Evolutionary conservation across 768 basidiomycete species (phyloP), one percentile per base, ranked within the genome.

Genomic region (Termitomyces sp.): DNA sequence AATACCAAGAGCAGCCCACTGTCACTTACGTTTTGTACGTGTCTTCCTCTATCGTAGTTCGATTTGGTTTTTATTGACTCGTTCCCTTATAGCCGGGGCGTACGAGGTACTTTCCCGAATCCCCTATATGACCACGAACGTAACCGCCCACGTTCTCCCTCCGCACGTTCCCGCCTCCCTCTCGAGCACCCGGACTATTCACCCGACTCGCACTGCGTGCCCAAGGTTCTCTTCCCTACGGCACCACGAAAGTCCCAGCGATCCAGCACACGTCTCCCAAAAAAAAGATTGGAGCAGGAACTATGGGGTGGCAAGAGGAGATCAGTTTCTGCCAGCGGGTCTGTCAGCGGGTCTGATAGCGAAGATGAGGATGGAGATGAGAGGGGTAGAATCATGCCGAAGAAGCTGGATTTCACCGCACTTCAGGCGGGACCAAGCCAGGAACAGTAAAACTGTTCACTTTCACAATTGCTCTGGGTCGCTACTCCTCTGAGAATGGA

Each of bases 1-100:
- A 64, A 37, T 71, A 53, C 15, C 41, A 76, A 34, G 87, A 88
- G 65, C 78, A 77, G 61, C 83, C 84, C 0, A 87, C 78, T 2
- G 71, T 89, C 50, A 82, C 81, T 26, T 86, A 85, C 63, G 88
- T 90, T 45, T 89, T 89, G 87, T 89, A 67, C 63, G 86, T 80
- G 3, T 40, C 10, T 26, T 17, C 37, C 5, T 37, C 38, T 11
- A 21, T 30, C 44, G 46, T 47, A 12, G 21, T 46, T 22, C 48
- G 30, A 37, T 15, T 10, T 15, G 21, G 8, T 21, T 4, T 52
- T 35, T 26, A 32, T 19, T 60, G 6, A 26, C 38, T 24, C n/a
- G 51, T 41, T 54, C 51, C n/a, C 48, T 48, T 56, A 12, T 59
- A 89, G 87, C 75, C 88, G 88, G 40, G 87, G 88, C 46, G 79